A percentile compares a stretch with the other conserved stretches of the same genome.
These are phyloP conservation scores for Salix arbutifolia DNA, from an alignment of 345 rosid species.

Conservation along the genomic window DNA sequence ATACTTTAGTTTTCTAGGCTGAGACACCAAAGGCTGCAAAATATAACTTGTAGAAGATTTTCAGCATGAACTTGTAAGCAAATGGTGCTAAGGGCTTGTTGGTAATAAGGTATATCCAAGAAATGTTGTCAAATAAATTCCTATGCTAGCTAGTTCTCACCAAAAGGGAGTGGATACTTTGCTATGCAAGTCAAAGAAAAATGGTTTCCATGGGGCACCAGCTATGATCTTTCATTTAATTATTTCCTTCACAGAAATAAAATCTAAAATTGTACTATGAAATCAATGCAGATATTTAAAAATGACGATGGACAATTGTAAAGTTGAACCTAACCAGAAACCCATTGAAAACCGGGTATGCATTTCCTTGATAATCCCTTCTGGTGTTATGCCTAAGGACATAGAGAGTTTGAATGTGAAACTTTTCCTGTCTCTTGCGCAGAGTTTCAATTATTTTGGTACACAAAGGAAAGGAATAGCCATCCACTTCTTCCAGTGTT, in stretches of 20 bases:
- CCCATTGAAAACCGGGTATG: conserved; percentile 68
- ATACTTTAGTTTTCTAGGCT: not conserved
- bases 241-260: conserved; percentile 4
- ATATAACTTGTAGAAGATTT: not conserved
- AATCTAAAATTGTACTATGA: not conserved
- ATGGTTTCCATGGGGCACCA: not conserved
- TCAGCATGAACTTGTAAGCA: not conserved
- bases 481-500: conserved; percentile 31
- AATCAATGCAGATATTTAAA: not conserved
- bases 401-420: conserved; percentile 55
- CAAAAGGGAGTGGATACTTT: not conserved
- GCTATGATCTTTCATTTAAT: not conserved
- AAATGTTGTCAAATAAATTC: not conserved
- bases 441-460: conserved; percentile 59
- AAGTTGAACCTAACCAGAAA: conserved; percentile 50
- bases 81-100: not conserved
- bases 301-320: not conserved
- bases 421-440: conserved; percentile 59
- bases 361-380: conserved; percentile 51
- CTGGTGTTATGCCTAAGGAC: conserved; percentile 75
- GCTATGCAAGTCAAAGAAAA: not conserved
- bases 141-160: not conserved
- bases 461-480: conserved; percentile 68
- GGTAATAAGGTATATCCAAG: not conserved
- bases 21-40: not conserved